Evolutionary conservation across 345 rosid species (phyloP), one percentile per base, ranked within the genome.

Genomic region (Salix udensis): DNA sequence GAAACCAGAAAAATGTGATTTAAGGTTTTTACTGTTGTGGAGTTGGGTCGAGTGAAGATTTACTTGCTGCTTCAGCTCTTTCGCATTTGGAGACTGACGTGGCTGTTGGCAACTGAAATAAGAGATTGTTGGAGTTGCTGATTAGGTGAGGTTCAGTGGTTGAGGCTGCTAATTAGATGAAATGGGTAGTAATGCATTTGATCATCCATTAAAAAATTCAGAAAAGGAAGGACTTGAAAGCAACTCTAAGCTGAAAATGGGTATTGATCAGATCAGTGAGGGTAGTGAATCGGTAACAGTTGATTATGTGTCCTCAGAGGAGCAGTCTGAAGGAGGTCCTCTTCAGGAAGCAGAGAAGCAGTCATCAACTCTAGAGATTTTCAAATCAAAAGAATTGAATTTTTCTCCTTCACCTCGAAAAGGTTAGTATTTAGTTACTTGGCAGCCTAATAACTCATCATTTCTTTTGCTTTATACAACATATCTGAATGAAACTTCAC

Each of bases 181-280:
- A 74, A 92, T 91, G 97, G 92, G 85, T 79, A 85, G 84, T 50
- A 85, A 84, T 76, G 90, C 85, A 36, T 40, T 80, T 78, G 82
- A 77, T 71, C 90, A 87, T 79, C 88, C 94, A 5, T 76, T 85
- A 18, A 84, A 82, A 76, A 72, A 76, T 52, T 46, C 79, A 8
- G 84, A 73, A 26, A 86, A 74, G 80, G 87, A 77, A 73, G 77
- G 62, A 62, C 70, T 78, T 66, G 58, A 74, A 19, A 68, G 77
- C 72, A 76, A 79, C 39, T 78, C 77, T 66, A 88, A 79, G 70
- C 78, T 60, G 24, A n/a, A 67, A 11, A 79, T 66, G 75, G 53
- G 66, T 36, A 23, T 30, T 46, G 76, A 62, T 60, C 82, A 76
- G 81, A 74, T 52, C 71, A 76, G 62, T 71, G 75, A 24, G 23